phyloP scores from a whole-genome alignment of 2,329 filamentous ascomycete genomes.

The Mariannaea elegans region DNA sequence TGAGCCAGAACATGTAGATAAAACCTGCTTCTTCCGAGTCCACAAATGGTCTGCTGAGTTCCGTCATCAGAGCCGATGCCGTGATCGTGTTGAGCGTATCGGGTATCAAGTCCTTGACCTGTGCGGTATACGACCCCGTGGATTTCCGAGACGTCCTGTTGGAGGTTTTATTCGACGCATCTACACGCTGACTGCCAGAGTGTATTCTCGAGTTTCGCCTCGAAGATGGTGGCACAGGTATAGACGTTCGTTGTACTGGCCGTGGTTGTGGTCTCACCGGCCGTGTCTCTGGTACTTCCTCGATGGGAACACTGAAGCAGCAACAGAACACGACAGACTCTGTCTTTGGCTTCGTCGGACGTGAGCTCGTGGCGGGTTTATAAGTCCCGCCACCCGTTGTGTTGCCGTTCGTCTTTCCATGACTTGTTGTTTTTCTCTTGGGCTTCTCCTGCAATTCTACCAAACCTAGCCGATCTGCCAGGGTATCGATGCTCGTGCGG shows the following conservation, averaged over 20 bases:
- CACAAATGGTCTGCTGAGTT: slow-evolving; percentile 73
- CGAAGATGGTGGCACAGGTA: slow-evolving; percentile 27
- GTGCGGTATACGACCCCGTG: slow-evolving; percentile 42
- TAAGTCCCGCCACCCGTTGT: slow-evolving; percentile 13
- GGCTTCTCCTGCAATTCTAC: slow-evolving; percentile 67
- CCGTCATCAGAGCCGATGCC: slow-evolving; percentile 75
- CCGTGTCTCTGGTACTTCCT: slow-evolving; percentile 51
- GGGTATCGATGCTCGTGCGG: slow-evolving; percentile 84
- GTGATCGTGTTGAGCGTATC: slow-evolving; percentile 71
- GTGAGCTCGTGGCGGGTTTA: slow-evolving; percentile 19
- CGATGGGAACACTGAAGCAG: slow-evolving; percentile 61
- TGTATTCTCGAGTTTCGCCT: slow-evolving; percentile 28
- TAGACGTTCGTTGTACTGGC: slow-evolving; percentile 52
- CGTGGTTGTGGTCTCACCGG: slow-evolving; percentile 56
- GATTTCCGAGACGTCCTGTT: slow-evolving; percentile 42
- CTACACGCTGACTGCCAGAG: slow-evolving; percentile 27
- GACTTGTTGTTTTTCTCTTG: slow-evolving; percentile 31
- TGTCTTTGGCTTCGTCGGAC: slow-evolving; percentile 36
- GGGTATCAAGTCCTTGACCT: slow-evolving; percentile 69
- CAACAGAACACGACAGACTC: slow-evolving; percentile 55
- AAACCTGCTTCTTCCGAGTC: slow-evolving; percentile 85
- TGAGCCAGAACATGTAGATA: slow-evolving; percentile 99
- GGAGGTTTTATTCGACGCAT: slow-evolving; percentile 40
- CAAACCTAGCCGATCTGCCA: slow-evolving; percentile 81
- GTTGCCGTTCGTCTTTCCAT: slow-evolving; percentile 37